Evolutionary conservation across 2,329 filamentous ascomycete species (phyloP), one percentile per base, ranked within the genome.

Genomic region (Trichoderma breve): DNA sequence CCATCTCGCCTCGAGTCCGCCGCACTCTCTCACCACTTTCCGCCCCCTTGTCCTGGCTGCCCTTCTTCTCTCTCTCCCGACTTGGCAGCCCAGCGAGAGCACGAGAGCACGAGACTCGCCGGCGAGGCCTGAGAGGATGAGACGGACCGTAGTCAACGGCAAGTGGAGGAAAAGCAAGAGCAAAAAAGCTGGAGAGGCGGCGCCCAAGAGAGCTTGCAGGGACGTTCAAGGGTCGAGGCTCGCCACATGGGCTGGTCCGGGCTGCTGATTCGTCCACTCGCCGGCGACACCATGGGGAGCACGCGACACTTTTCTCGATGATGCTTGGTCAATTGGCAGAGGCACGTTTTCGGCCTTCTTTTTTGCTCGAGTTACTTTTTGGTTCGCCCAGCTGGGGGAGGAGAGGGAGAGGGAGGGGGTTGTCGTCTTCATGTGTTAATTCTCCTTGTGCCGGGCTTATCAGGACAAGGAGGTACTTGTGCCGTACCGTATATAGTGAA

Each of bases 251-350:
- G 78, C 76, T 21, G 70, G 76, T 73, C 66, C 74, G 73, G 74
- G 72, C 71, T 74, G 73, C 77, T 82, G 78, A 83, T 83, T 83
- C 77, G 81, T 67, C 76, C 32, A 55, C 3, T 2, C 34, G 18
- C 15, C 24, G 39, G 28, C 65, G 70, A 39, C 69, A 74, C 73
- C 76, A 72, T 72, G 73, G 73, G 74, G 78, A 82, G 81, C 81
- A 83, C 81, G 81, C 81, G 81, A 83, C 81, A 80, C 81, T 79
- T 81, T 81, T 77, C 81, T 83, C 77, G 79, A 82, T 81, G 80
- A 80, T 83, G 81, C 81, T 82, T 83, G 81, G 81, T 82, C 81
- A 79, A 82, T 79, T 71, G 73, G 57, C n/a, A 62, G 55, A 70
- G 26, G 65, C 67, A 58, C 65, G 65, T 66, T 72, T 63, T 64